A percentile compares a stretch with the other conserved stretches of the same genome.
phyloP scores from a whole-genome alignment of 306 rosid species.

The Luffa aegyptiaca region DNA sequence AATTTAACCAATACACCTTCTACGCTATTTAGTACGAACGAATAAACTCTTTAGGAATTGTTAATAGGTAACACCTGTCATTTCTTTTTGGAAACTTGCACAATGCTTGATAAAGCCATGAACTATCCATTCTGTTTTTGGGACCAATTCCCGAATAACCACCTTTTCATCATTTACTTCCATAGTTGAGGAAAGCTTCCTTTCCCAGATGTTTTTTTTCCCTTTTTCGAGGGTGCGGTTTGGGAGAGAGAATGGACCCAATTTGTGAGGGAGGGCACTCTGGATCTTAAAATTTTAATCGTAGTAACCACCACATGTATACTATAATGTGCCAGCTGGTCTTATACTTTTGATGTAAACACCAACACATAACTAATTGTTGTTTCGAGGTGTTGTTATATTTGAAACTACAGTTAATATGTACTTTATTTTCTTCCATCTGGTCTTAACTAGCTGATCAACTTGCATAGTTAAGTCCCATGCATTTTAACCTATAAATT shows the following conservation, averaged over 20 bases:
- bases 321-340: background rate
- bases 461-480: background rate
- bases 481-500: background rate
- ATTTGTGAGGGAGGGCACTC: background rate
- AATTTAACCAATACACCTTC: background rate
- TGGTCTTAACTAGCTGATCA: background rate
- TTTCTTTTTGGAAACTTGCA: conserved; percentile 1
- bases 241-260: no score
- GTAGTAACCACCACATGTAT: background rate
- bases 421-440: background rate
- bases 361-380: background rate
- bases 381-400: background rate
- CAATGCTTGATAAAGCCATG: background rate
- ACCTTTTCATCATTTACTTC: background rate
- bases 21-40: background rate
- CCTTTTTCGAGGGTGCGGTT: no score
- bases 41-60: background rate
- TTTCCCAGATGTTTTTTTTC: background rate
- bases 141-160: background rate
- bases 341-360: background rate
- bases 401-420: background rate
- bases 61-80: background rate
- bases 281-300: background rate
- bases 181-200: background rate
- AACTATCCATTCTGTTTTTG: background rate